A percentile compares a stretch with the other conserved stretches of the same genome.
Evolutionary conservation across 1,284 basidiomycete genomes (phyloP).

Genomic region (Paramarasmius palmivorus): DNA sequence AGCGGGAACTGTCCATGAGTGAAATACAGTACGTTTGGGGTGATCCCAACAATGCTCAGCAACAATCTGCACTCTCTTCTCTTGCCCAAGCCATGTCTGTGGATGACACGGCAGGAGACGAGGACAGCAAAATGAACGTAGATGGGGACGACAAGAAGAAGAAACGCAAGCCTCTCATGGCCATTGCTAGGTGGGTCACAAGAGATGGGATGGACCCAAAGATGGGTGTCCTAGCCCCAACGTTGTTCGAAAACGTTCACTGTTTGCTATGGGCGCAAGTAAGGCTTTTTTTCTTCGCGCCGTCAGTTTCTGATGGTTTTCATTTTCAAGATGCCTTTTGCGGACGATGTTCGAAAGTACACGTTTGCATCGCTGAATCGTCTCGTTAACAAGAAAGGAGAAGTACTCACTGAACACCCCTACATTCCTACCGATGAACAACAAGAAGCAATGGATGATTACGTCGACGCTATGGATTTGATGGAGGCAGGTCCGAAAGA

Average conservation of each 20-base stretch:
- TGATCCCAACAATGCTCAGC: slow-evolving; percentile 62
- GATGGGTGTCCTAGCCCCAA: slow-evolving; percentile 77
- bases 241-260: slow-evolving; percentile 67
- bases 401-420: slow-evolving; percentile 72
- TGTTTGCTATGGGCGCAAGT: slow-evolving; percentile 85
- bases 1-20: slow-evolving; percentile 79
- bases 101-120: not conserved
- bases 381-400: slow-evolving; percentile 77
- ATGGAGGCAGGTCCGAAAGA: slow-evolving; percentile 71
- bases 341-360: slow-evolving; percentile 89
- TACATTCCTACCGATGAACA: slow-evolving; percentile 84
- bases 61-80: slow-evolving; percentile 85
- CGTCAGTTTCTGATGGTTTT: not conserved
- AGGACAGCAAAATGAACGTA: slow-evolving; percentile 33
- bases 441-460: slow-evolving; percentile 78
- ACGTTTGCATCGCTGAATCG: slow-evolving; percentile 83
- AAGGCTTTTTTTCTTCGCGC: slow-evolving; percentile 15
- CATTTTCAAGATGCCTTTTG: slow-evolving; percentile 82
- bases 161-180: slow-evolving; percentile 11
- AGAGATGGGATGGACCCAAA: slow-evolving; percentile 60
- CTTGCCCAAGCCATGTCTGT: slow-evolving; percentile 82
- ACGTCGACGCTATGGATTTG: slow-evolving; percentile 88
- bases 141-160: not conserved
- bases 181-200: slow-evolving; percentile 13
- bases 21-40: slow-evolving; percentile 91